Evolutionary conservation across 2,329 filamentous ascomycete genomes (phyloP), one percentile per base, ranked within the genome.

Genomic region (Fusarium tjaetaba): DNA sequence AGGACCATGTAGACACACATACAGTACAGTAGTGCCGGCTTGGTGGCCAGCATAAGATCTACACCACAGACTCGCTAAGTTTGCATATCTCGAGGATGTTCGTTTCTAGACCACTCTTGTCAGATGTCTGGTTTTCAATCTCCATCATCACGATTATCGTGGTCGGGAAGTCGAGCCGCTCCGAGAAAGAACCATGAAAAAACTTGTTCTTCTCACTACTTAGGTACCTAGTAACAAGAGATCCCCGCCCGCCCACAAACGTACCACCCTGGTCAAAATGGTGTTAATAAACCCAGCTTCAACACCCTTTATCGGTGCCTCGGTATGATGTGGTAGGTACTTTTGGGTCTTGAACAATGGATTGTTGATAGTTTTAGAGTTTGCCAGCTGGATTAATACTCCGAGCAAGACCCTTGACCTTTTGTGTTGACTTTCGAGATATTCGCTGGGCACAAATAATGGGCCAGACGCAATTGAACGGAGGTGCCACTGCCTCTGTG

Each of bases 31-130:
- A 46, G 22, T 58, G 30, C 65, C 67, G 68, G 66, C 67, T 57
- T 73, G 73, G 72, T 76, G 72, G 61, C 68, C 67, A 74, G 75
- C 75, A 74, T 68, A 66, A 73, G 76, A 77, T 77, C 76, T 77
- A 66, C 71, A 64, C 69, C 73, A 67, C 73, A 67, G 66, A 72
- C 55, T 76, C 58, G 65, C 56, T 64, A 73, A 71, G 67, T 51
- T 71, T 68, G 45, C 34, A 52, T 68, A 63, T 68, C 32, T 62
- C 32, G 11, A 56, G 38, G 48, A 32, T n/a, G 49, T 41, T 18
- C 34, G 22, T 45, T 41, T 61, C 59, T 58, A 43, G 30, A 56
- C 26, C 48, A 59, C 52, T 56, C 56, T 30, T 36, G 51, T 57
- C 45, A 52, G 43, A 45, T 63, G 51, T 48, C 48, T 62, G 49